Conservation (phyloP, 805 yeast genomes). For the Kuraishia hungarica region DNA sequence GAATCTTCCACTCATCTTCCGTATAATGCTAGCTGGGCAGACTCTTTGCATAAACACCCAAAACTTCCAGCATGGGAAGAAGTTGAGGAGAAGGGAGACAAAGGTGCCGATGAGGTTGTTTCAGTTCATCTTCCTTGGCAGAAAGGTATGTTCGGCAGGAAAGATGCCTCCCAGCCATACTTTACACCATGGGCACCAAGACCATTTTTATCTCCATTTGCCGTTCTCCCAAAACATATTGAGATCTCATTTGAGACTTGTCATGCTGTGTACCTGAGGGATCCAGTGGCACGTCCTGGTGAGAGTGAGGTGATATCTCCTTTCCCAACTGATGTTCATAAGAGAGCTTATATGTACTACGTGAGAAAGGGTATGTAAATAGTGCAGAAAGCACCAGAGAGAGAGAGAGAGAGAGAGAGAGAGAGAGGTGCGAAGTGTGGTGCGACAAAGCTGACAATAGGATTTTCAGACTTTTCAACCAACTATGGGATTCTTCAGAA, state of each 20-base stretch:
- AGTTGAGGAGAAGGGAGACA: conserved; percentile 21
- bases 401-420: neutral
- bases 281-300: conserved; percentile 96
- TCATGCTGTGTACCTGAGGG: conserved; percentile 93
- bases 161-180: conserved; percentile 68
- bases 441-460: neutral
- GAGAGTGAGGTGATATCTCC: conserved; percentile 94
- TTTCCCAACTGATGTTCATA: conserved; percentile 71
- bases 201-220: conserved; percentile 87
- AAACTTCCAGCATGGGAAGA: conserved; percentile 25
- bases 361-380: conserved; percentile 51
- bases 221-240: conserved; percentile 84
- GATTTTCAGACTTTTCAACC: too few species aligned
- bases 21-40: conserved; percentile 36
- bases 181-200: conserved; percentile 98
- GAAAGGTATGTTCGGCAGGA: conserved; percentile 68
- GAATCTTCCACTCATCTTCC: neutral
- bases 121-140: conserved; percentile 77
- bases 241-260: conserved; percentile 88
- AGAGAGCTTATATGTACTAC: conserved; percentile 93
- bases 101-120: conserved; percentile 21
- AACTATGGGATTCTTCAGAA: neutral
- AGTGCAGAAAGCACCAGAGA: neutral
- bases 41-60: conserved; percentile 31
- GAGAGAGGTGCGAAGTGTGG: neutral